Evolutionary conservation across 2,329 filamentous ascomycete genomes (phyloP), one percentile per base, ranked within the genome.

Genomic region (Trichoderma sp.): DNA sequence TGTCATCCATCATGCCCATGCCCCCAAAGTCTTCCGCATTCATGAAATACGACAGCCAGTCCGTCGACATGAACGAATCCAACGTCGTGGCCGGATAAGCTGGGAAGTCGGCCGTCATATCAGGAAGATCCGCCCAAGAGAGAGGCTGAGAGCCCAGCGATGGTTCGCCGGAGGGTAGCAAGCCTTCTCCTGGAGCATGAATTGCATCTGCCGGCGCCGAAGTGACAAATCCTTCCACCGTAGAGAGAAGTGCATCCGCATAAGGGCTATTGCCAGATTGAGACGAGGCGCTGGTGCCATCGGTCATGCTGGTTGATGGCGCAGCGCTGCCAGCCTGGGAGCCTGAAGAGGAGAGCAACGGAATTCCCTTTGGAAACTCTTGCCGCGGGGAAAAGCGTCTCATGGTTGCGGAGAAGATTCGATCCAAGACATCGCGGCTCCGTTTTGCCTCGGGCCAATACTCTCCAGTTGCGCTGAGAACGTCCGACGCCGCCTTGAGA

Each of bases 391-490:
- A 52, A 57, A 68, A 68, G 5, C 56, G 56, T 10, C 65, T 68
- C 65, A 68, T 68, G 31, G 65, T 68, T 35, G 65, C 65, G 4
- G 65, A 40, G 31, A 68, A 68, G 7, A 68, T 68, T 27, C 57
- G 56, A 43, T 84, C 81, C 0, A 84, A 57, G 1, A 83, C 80
- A n/a, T 83, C 80, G 4, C 83, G 78, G 57, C 81, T 81, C 14
- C 80, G 77, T 68, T 83, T 84, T 0, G 84, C 85, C 5, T 84
- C 84, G 0, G 80, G 77, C 84, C 85, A 87, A 69, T 86, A 81
- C 68, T 86, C 85, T 1, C 83, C 85, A 3, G 81, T 81, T 1
- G 84, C 84, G 47, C 84, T 84, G 2, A 87, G 75, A 0, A 86
- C 79, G 16, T 83, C 84, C 13, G 83, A 75, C 0, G 82, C 77